Evolutionary conservation across 208 protist species (phyloP), one percentile per base, ranked within the genome.

Genomic region (Leishmania guyanensis): DNA sequence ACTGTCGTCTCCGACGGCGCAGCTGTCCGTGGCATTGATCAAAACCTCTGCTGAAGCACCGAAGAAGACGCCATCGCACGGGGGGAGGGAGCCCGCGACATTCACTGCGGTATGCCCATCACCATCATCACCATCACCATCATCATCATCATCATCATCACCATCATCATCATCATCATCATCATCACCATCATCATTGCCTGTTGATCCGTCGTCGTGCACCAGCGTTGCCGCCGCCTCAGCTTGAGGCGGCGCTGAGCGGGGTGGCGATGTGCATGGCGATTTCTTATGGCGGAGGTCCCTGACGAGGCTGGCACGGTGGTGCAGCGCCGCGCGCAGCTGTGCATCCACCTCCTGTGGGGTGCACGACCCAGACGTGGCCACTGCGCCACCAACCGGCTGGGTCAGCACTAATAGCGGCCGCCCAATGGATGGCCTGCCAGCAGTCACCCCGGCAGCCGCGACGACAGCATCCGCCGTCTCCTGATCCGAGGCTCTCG

Each of bases 11-110:
- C 29, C 72, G 20, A 48, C 50, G n/a, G 29, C 53, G 29, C 26
- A 1, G 46, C 22, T 48, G 46, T 78, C 75, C 6, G 75, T 29
- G 17, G 12, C 46, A 6, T 43, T 58, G 39, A 54, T 77, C n/a
- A 73, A 50, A 17, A 78, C n/a, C 46, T 78, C 82, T 2, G 60
- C 81, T 10, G 76, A 71, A 1, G 82, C 82, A 29, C 82, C 82
- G 29, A 85, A 78, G 62, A 85, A 85, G 14, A 5, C 54, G 26
- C 50, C 29, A 54, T 85, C 82, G 68, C 82, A 85, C 36, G 82
- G 82, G 48, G 82, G 82, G n/a, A 85, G 71, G 50, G 75, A 26
- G 29, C 81, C 81, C 0, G 66, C 80, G 6, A 29, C 29, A 14
- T 53, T 48, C 2, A 22, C 26, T 5, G 48, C 46, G 29, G 50